Percentiles rank a stretch among this genome's conserved stretches.
phyloP scores from a whole-genome alignment of 257 asterid genomes.

The Nicotiana knightiana region DNA sequence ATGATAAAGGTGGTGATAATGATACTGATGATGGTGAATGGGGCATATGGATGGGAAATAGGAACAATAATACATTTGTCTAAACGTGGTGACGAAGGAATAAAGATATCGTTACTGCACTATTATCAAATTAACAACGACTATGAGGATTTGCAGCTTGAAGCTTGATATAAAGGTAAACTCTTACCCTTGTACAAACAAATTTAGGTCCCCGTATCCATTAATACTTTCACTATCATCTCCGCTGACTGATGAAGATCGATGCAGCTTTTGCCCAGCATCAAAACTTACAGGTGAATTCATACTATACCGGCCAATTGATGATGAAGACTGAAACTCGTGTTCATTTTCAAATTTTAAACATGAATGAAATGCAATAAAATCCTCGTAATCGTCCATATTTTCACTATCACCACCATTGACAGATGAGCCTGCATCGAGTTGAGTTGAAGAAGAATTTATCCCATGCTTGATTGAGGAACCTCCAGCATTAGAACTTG shows the following conservation, averaged over 20 bases:
- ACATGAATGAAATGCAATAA: not conserved
- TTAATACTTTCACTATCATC: not conserved
- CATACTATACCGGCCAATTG: not conserved
- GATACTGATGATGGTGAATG: not conserved
- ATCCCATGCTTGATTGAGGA: not conserved
- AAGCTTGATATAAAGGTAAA: not conserved
- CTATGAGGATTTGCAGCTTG: not conserved
- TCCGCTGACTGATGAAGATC: not conserved
- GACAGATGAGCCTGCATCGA: not conserved
- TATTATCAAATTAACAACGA: not conserved
- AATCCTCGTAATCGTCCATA: not conserved
- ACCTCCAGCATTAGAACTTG: not conserved
- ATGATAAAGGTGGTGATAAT: not conserved
- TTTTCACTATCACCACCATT: not conserved
- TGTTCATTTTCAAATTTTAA: not conserved
- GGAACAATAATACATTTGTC: not conserved
- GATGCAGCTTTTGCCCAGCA: not conserved
- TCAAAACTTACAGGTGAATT: slow-evolving; percentile 7
- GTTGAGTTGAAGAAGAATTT: not conserved
- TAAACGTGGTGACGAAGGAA: not conserved
- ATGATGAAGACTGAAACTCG: not conserved
- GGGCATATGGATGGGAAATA: not conserved
- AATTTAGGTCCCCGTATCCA: slow-evolving; percentile 7
- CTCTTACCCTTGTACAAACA: slow-evolving; percentile 1
- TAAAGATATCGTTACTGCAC: not conserved